Evolutionary conservation across 1,284 basidiomycete species (phyloP), one percentile per base, ranked within the genome.

Genomic region (Exobasidium cylindrosporum): DNA sequence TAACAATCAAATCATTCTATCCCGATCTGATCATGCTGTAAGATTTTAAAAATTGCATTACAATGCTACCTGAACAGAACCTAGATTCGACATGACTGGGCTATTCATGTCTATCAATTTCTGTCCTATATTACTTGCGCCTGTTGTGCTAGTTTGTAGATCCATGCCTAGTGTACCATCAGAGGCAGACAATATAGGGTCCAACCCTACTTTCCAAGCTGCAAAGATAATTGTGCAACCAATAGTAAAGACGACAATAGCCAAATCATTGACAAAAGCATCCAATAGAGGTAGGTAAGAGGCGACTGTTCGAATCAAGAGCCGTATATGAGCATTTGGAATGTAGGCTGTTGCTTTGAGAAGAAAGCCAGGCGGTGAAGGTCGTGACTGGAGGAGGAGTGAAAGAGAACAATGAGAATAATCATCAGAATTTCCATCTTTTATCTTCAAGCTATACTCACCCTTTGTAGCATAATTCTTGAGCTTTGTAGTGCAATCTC

Each of bases 401-500:
- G 14, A 13, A 17, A 40, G 35, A 40, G 35, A 40, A 10, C 17
- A 40, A 54, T 59, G 3, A 28, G 58, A 58, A 21, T 23, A 23
- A 43, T n/a, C 29, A 23, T 1, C 43, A 50, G 54, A 46, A 13
- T 45, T 30, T 35, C 10, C 58, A 17, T 40, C 13, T 28, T 45
- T 44, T 17, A 26, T 54, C 11, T 60, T 46, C 10, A 53, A 62
- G 45, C 30, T 14, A 49, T 57, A 17, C 63, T 65, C 32, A 59
- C 28, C 26, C 61, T 50, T 58, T 65, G 63, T 50, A 65, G 64
- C 55, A 69, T 58, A 60, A 78, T 66, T 11, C 76, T 61, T 11
- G 62, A 47, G 17, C 68, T 67, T 50, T 78, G 75, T 5, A 78
- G 63, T 0, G 60, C 50, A 10, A 77, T 28, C 45, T 78, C 76